Base-by-base conservation (phyloP, 2,329 filamentous ascomycete genomes). In the Beauveria medogensis region DNA sequence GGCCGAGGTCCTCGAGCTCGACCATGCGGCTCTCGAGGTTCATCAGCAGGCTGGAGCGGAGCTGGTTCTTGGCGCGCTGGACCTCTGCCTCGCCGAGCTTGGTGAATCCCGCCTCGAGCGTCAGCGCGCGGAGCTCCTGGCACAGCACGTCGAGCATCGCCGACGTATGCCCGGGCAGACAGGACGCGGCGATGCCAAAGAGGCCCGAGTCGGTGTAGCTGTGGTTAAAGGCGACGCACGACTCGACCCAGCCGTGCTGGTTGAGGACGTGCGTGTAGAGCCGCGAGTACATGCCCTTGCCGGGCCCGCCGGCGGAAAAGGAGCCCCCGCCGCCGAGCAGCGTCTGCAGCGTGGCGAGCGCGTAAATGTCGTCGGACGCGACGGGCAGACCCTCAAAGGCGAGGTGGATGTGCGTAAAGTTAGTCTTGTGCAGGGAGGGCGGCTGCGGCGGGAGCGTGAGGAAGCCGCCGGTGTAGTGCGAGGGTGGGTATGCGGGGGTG, bases 231-330 rank as follows among this genome's bases (percentile, higher is more conserved):
- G 93, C 89, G 56, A 96, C 82, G 77, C 94, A 97, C 63, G 87
- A 92, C 77, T 99, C 94, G 28, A 99, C 91, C 93, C 93, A 99
- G 67, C 90, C 91, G 77, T 96, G 88, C 76, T 97, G 92, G 79
- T 99, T 99, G 56, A 99, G 84, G 0, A 97, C 93, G 72, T 97
- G 96, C 65, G 92, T 97, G 80, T 97, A 99, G 9, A 99, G 84
- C 14, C 94, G 89, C 43, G 91, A 96, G 80, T 97, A 97, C 94
- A 99, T 99, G 73, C 94, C 94, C 79, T 99, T 99, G 58, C 94
- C 94, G 5, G 94, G 94, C 0, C 94, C 94, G 68, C 94, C 94
- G 59, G 94, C 94, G 18, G 91, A 96, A 79, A 99, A 99, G 60
- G 92, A 97, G 26, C 94, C 94, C 54, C 94, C 94, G 53, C 94